Evolutionary conservation across 2,329 filamentous ascomycete species (phyloP), one percentile per base, ranked within the genome.

Genomic region (Aspergillus arachidicola): DNA sequence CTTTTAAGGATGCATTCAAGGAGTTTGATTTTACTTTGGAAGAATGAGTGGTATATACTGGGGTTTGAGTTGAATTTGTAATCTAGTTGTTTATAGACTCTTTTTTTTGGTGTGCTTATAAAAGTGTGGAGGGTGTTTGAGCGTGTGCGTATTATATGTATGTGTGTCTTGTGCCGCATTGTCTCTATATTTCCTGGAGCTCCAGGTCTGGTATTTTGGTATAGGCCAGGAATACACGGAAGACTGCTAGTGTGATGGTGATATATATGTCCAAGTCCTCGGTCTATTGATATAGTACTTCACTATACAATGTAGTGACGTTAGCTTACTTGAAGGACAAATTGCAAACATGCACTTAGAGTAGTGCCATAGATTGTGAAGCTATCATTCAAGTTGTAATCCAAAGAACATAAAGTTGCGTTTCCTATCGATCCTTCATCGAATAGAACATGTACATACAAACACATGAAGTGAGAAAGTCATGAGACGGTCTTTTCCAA

Each of bases 1-100:
- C 85, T 11, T 96, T 98, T 78, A 93, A 94, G 71, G 83, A 86
- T 69, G 89, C 90, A 1, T 99, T 96, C 74, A 89, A 92, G 78
- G 83, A 87, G 36, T 97, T 91, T 85, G 94, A 99, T 77, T 97
- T 97, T 76, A 91, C 92, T 48, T 69, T 84, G 65, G 73, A 79
- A 61, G 73, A 72, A 62, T 67, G 53, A 65, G 21, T 36, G 3
- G 3, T 4, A 2, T 9, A 11, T 38, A 6, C 2, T 2, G 14
- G 2, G 10, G n/a, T 14, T 26, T 10, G 30, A 32, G 30, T 32
- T 32, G 30, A 11, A 32, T 14, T 14, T 55, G 32, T 38, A 26
- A 19, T 55, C 10, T 38, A 36, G 6, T 21, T 38, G 10, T 16
- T 26, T 38, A 55, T 55, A 55, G 19, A 55, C 6, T 38, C n/a